phyloP scores from a whole-genome alignment of 768 basidiomycete genomes.

The Leccinum boreale region DNA sequence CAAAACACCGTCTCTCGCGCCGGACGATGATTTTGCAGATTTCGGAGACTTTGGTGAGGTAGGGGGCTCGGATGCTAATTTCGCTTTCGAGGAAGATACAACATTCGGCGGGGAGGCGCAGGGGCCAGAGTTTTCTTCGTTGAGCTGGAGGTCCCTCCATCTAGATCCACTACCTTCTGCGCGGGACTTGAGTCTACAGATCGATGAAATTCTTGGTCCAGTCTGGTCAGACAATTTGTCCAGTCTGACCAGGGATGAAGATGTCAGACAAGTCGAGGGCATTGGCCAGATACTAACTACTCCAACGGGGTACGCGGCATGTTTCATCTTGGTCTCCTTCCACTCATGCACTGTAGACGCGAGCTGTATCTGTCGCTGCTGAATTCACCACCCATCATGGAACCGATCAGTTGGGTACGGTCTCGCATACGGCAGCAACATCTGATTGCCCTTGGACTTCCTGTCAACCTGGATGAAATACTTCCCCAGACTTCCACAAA shows the following conservation, averaged over 20 bases:
- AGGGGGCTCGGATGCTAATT: slow-evolving; percentile 36
- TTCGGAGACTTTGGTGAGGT: slow-evolving; percentile 85
- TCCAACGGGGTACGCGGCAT: slow-evolving; percentile 58
- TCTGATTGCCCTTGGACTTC: slow-evolving; percentile 86
- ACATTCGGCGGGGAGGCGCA: slow-evolving; percentile 12
- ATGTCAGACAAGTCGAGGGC: slow-evolving; percentile 77
- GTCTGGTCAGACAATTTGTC: slow-evolving; percentile 59
- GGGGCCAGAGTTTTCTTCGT: slow-evolving; percentile 39
- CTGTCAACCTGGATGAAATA: slow-evolving; percentile 93
- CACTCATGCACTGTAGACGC: slow-evolving; percentile 50
- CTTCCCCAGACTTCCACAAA: slow-evolving; percentile 64
- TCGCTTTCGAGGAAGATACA: slow-evolving; percentile 36
- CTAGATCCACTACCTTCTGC: slow-evolving; percentile 64
- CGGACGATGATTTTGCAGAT: slow-evolving; percentile 80
- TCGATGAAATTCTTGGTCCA: slow-evolving; percentile 63
- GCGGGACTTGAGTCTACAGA: slow-evolving; percentile 53
- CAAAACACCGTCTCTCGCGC: slow-evolving; percentile 35
- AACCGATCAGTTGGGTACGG: slow-evolving; percentile 92
- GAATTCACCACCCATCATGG: slow-evolving; percentile 67
- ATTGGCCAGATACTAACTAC: slow-evolving; percentile 74
- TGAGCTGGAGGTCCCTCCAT: slow-evolving; percentile 57
- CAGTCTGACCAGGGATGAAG: slow-evolving; percentile 60
- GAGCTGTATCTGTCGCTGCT: slow-evolving; percentile 71
- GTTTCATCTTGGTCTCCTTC: slow-evolving; percentile 19
- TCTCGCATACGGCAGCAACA: slow-evolving; percentile 90